Evolutionary conservation across 2,329 filamentous ascomycete genomes (phyloP), one percentile per base, ranked within the genome.

Genomic region (Fusarium buharicum): DNA sequence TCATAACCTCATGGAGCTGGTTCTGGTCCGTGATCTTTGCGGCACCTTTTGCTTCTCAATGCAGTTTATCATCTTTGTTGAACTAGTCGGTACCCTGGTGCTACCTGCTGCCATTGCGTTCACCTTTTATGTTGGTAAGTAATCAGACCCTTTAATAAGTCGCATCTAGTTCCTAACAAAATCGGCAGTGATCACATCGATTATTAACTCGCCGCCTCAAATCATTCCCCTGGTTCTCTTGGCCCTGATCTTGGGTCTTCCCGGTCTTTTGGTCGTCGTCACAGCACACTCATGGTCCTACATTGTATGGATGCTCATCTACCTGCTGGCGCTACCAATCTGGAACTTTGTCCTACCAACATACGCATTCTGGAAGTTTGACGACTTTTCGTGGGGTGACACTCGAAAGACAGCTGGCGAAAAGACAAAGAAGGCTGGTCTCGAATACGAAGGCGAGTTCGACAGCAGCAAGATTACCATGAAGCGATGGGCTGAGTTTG

Each of bases 31-130:
- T 64, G 95, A 99, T 80, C 86, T 99, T 14, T 99, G 95, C 74
- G 95, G 95, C 66, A 99, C 95, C 4, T 99, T 99, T 81, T 99
- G 96, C 82, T 99, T 99, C 83, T 97, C 92, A 77, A 99, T 99
- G 95, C 95, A 99, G 78, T 99, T 99, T 74, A 90, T 99, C 65
- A 90, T 99, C 62, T 96, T 93, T 75, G 91, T 99, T 72, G 95
- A 99, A 78, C 83, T 99, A 51, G 85, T 98, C 51, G 95, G 95
- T 70, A 99, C 96, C 2, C 82, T 99, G 50, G 95, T 99, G 11
- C 84, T 99, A 18, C 95, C 95, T 3, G 96, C 95, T 41, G 96
- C 96, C 67, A 98, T 99, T 74, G 90, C 91, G 4, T 99, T 99
- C 76, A 99, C 95, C 17, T 88, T 98, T 74, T 99, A 99, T 78